phyloP scores from a whole-genome alignment of 176 grass and related monocot genomes.

The Sorghum bicolor region Sorghum_bicolor_NCBIv3 NC_012872.2:64462001-64462500 shows the following conservation, averaged over 20 bases:
- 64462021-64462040: not conserved
- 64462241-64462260: not conserved
- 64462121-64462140: not conserved
- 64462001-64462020: not conserved
- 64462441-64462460: not conserved
- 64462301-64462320: not conserved
- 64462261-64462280: not conserved
- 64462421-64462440: not conserved
- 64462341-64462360: not conserved
- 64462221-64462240: not conserved
- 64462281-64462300: not conserved
- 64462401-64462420: not conserved
- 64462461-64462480: not conserved
- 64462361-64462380: not conserved
- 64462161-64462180: not conserved
- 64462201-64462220: not conserved
- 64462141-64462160: not conserved
- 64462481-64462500: not conserved
- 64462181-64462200: slow-evolving; percentile 16
- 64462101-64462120: not conserved
- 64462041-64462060: not conserved
- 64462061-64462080: not conserved
- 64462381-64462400: not conserved
- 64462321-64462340: not conserved
- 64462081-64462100: not conserved